phyloP scores from a whole-genome alignment of 768 basidiomycete genomes.

The Serendipita indica region DNA sequence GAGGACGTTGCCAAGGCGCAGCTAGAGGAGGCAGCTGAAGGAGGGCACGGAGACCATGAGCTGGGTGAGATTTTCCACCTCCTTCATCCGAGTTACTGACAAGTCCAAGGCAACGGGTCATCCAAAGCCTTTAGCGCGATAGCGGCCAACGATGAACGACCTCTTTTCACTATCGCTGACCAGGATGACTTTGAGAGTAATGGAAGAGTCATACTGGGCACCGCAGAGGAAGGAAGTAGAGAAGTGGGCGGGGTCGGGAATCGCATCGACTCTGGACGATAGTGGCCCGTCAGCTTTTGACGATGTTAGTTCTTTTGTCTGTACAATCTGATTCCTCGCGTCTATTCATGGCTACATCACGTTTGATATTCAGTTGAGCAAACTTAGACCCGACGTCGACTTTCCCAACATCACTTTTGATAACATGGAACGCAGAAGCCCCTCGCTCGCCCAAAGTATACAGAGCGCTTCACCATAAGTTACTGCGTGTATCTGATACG shows the following conservation, averaged over 20 bases:
- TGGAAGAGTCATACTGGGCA: not conserved
- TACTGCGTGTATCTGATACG: too few relatives aligned
- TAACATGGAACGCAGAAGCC: too few relatives aligned
- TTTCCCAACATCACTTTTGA: too few relatives aligned
- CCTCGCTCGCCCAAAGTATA: too few relatives aligned
- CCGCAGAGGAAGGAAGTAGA: not conserved
- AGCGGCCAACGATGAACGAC: constrained; percentile 1
- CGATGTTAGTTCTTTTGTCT: too few relatives aligned
- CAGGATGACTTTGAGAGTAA: not conserved
- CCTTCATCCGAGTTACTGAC: not conserved
- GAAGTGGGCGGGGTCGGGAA: not conserved
- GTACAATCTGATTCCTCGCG: too few relatives aligned
- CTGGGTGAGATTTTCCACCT: not conserved
- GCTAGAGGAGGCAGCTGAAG: not conserved
- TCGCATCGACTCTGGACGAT: not conserved
- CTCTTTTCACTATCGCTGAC: not conserved
- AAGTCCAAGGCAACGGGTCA: not conserved
- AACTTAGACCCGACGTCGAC: too few relatives aligned
- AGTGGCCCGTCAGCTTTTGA: too few relatives aligned
- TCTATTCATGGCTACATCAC: too few relatives aligned
- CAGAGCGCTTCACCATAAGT: too few relatives aligned
- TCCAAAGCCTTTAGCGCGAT: not conserved
- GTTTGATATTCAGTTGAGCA: too few relatives aligned
- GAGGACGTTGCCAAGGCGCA: not conserved
- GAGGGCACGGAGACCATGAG: not conserved